A percentile compares a stretch with the other conserved stretches of the same genome.
Evolutionary conservation across 805 yeast genomes (phyloP).

Genomic region (Pichia occidentalis): DNA sequence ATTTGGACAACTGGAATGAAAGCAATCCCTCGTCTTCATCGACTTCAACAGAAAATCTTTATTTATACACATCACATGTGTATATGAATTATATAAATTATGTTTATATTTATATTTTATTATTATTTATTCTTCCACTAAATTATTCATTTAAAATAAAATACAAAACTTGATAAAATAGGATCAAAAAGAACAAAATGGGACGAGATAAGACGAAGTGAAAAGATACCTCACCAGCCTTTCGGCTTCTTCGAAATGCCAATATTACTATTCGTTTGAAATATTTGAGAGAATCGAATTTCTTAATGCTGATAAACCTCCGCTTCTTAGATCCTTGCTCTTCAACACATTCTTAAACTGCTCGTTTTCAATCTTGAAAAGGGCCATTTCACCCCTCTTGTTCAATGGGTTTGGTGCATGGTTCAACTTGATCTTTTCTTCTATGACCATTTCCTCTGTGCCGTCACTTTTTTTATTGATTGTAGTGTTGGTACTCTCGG

Average conservation of each 20-base stretch:
- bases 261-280: conserved; percentile 10
- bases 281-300: conserved; percentile 41
- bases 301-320: conserved; percentile 61
- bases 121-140: neutral
- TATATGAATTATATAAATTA: too few species aligned
- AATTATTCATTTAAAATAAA: too few species aligned
- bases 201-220: too few species aligned
- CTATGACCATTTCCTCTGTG: conserved; percentile 15
- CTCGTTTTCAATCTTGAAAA: conserved; percentile 39
- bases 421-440: conserved; percentile 31
- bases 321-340: conserved; percentile 46
- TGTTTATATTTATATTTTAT: conserved; percentile 1
- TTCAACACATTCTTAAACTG: conserved; percentile 54
- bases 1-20: too few species aligned
- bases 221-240: too few species aligned
- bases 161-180: too few species aligned
- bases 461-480: conserved; percentile 14
- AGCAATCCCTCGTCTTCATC: too few species aligned
- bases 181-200: too few species aligned
- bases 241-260: too few species aligned
- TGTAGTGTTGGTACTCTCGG: conserved; percentile 27
- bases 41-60: too few species aligned
- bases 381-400: conserved; percentile 40
- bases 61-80: too few species aligned
- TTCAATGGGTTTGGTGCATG: conserved; percentile 32